Evolutionary conservation across 305 asterid species (phyloP), one percentile per base, ranked within the genome.

Genomic region (Fraxinus sp.): DNA sequence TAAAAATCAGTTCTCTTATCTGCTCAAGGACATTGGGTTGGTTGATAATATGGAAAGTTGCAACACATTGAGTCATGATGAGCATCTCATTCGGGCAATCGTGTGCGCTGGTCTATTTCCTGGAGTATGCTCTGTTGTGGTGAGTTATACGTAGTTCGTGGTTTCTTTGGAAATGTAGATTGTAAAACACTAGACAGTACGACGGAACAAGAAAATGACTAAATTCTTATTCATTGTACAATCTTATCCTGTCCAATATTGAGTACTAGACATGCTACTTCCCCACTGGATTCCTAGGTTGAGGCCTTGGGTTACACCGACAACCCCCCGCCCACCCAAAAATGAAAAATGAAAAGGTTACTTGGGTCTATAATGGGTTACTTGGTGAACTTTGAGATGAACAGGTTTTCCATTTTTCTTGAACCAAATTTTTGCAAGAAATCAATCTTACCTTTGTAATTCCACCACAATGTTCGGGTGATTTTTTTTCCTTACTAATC

Each of bases 101-200:
- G 82, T 94, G 88, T 95, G 98, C 39, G 97, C 97, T 0, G 98
- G 98, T 82, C 92, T 95, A 49, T 95, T 91, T 90, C 98, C 98
- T 81, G 97, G 98, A 84, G 89, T 95, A 87, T 94, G 97, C 92
- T 95, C 98, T 82, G 97, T 94, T 81, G 92, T 95, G 92, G 98
- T 95, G 89, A 90, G 97, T 87, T 79, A 8, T 41, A 7, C 70
- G n/a, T 16, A 71, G 13, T 24, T 83, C 30, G 14, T 37, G 68
- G 76, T 57, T 82, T 79, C 55, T 77, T 22, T 32, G 41, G 39
- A 71, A 71, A 26, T 11, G 35, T 66, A 66, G n/a, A 66, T 26
- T 66, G 35, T 62, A 66, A 3, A 26, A 16, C 43, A 32, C 13
- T 71, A 71, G 24, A 32, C 76, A 14, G 4, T 32, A 16, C 18